Evolutionary conservation across 2,329 filamentous ascomycete genomes (phyloP).

Genomic region (Aspergillus pseudoterreus): DNA sequence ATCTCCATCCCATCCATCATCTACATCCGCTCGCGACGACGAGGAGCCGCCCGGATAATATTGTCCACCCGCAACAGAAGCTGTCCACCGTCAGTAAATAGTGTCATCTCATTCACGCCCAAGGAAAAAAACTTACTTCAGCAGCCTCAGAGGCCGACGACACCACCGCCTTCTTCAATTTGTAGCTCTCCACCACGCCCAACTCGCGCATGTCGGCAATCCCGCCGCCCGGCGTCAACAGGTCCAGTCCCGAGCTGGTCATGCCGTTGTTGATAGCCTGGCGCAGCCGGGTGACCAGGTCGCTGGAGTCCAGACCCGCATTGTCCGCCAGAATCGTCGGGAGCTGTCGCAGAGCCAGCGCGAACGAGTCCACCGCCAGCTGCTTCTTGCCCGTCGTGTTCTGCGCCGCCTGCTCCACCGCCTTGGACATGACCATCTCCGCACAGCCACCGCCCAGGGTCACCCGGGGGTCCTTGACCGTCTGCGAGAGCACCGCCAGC

Average conservation of each 20-base stretch:
- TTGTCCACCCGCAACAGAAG: constrained; percentile 92
- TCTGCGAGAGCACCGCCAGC: constrained; percentile 92
- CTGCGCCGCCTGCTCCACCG: constrained; percentile 87
- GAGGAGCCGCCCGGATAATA: constrained; percentile 90
- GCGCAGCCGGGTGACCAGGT: constrained; percentile 84
- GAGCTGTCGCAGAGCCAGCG: constrained; percentile 82
- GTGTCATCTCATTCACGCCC: too few relatives aligned
- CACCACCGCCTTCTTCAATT: constrained; percentile 97
- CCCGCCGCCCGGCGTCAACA: constrained; percentile 83
- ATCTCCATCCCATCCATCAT: constrained; percentile 14
- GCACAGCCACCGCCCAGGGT: constrained; percentile 94
- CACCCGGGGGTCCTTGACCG: constrained; percentile 87
- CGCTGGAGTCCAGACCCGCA: constrained; percentile 90
- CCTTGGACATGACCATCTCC: constrained; percentile 99
- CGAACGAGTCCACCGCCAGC: constrained; percentile 85
- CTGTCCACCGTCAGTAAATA: constrained; percentile 40
- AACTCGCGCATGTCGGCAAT: constrained; percentile 94
- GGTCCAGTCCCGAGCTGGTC: constrained; percentile 85
- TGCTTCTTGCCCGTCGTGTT: constrained; percentile 97
- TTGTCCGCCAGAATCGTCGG: constrained; percentile 98
- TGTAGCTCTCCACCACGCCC: constrained; percentile 96
- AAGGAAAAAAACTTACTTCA: constrained; percentile 62
- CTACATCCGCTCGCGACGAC: constrained; percentile 73
- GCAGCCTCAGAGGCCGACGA: constrained; percentile 94
- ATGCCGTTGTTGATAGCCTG: constrained; percentile 94